Percentiles rank a stretch among this genome's conserved stretches.
These are phyloP conservation scores for Starmerella asiatica DNA, from an alignment of 805 yeast species.

Conservation along the genomic window DNA sequence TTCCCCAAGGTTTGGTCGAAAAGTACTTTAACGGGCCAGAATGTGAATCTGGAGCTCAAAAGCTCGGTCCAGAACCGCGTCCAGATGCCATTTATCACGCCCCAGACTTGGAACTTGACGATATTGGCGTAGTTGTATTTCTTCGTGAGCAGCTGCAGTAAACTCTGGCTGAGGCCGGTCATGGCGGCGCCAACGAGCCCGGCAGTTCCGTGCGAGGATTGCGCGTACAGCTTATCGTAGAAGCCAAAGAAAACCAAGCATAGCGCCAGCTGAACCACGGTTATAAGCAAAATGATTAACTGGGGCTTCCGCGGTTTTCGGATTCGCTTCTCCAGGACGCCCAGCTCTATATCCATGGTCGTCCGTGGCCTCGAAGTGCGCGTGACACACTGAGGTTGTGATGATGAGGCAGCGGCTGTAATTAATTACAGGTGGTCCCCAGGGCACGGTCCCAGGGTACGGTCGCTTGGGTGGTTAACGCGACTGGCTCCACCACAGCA, in stretches of 20 bases:
- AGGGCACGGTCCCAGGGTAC: no score
- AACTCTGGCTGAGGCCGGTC: conserved; percentile 27
- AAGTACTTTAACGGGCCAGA: conserved; percentile 20
- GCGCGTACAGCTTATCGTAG: conserved; percentile 19
- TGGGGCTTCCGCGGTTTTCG: conserved; percentile 18
- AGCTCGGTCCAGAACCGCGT: conserved; percentile 29
- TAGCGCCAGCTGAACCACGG: conserved; percentile 18
- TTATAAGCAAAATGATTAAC: conserved; percentile 12
- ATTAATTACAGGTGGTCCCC: no score
- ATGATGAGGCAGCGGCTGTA: no score
- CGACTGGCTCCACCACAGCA: no score
- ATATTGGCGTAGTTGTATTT: conserved; percentile 17
- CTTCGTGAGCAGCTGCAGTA: conserved; percentile 22
- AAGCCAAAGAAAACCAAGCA: conserved; percentile 18
- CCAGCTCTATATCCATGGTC: conserved; percentile 19
- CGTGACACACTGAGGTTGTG: no score
- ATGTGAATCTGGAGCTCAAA: conserved; percentile 19
- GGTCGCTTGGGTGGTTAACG: no score
- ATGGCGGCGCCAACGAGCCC: conserved; percentile 24
- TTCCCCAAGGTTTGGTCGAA: conserved; percentile 27
- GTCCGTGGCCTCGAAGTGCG: no score
- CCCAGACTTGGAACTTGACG: conserved; percentile 29
- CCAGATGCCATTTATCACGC: conserved; percentile 27
- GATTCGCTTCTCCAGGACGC: conserved; percentile 20
- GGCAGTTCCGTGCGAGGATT: conserved; percentile 25